A percentile compares a stretch with the other conserved stretches of the same genome.
These are phyloP conservation scores for Funneliformis geosporum DNA, from an alignment of 192 early-diverging fungal species.

Conservation along the genomic window DNA sequence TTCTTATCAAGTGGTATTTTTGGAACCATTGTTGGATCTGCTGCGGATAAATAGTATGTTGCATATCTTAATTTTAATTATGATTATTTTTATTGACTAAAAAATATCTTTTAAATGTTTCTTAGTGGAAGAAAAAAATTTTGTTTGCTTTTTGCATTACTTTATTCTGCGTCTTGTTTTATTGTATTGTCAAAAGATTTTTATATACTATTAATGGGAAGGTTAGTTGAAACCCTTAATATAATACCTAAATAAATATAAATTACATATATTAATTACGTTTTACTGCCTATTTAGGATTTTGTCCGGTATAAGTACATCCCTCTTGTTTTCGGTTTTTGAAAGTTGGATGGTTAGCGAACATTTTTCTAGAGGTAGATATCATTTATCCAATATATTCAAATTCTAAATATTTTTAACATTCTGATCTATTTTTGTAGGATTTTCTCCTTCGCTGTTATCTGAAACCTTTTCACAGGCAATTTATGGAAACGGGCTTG, in stretches of 20 bases:
- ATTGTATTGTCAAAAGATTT: conserved; percentile 8
- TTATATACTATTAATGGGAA: conserved; percentile 23
- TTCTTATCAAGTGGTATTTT: conserved; percentile 71
- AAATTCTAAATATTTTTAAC: background rate
- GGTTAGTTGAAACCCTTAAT: background rate
- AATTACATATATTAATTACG: background rate
- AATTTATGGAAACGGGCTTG: conserved; percentile 69
- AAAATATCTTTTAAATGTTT: background rate
- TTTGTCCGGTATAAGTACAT: conserved; percentile 51
- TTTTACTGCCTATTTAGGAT: conserved; percentile 26
- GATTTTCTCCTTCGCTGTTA: conserved; percentile 55
- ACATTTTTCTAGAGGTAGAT: conserved; percentile 49
- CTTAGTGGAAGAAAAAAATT: conserved; percentile 25
- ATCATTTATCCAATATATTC: background rate
- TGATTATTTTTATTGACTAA: background rate
- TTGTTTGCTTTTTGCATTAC: conserved; percentile 23
- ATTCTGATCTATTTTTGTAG: conserved; percentile 33
- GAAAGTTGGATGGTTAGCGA: conserved; percentile 65
- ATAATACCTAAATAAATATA: background rate
- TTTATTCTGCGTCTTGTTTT: conserved; percentile 11
- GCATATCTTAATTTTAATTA: background rate
- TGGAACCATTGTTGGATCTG: conserved; percentile 69
- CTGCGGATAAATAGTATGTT: conserved; percentile 67
- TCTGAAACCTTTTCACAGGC: conserved; percentile 64
- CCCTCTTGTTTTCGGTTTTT: conserved; percentile 60